A percentile compares a stretch with the other conserved stretches of the same genome.
Evolutionary conservation across 257 asterid species (phyloP).

Genomic region (Fraxinus anomala): DNA sequence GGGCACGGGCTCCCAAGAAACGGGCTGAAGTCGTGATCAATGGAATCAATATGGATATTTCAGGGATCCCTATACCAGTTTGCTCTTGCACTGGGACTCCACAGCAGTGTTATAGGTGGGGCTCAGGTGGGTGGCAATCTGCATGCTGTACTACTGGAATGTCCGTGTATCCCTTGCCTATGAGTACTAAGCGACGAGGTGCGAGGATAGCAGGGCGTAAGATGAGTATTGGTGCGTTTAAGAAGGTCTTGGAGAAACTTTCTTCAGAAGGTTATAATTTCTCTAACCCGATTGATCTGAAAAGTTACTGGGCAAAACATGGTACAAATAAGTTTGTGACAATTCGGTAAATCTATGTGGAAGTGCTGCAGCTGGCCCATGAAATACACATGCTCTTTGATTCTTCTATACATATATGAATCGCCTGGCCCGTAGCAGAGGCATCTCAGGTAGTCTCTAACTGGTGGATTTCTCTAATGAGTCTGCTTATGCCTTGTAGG

Average conservation of each 20-base stretch:
- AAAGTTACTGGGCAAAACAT: constrained; percentile 88
- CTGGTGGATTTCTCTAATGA: constrained; percentile 40
- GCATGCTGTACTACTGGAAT: constrained; percentile 80
- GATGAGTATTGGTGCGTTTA: constrained; percentile 93
- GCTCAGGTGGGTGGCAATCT: constrained; percentile 96
- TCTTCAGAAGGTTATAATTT: constrained; percentile 70
- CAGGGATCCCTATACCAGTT: constrained; percentile 70
- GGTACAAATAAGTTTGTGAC: constrained; percentile 94
- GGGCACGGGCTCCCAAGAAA: constrained; percentile 73
- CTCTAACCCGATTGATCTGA: constrained; percentile 71
- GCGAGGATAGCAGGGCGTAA: constrained; percentile 88
- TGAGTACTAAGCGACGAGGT: constrained; percentile 80
- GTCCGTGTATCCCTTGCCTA: constrained; percentile 75
- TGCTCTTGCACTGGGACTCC: constrained; percentile 86
- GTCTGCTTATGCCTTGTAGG: constrained; percentile 34
- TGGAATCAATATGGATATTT: constrained; percentile 71
- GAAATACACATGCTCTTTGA: constrained; percentile 33
- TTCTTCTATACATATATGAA: constrained; percentile 63
- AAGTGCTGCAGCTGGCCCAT: constrained; percentile 33
- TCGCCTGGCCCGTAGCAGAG: constrained; percentile 42
- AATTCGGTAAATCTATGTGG: constrained; percentile 50
- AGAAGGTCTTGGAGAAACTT: constrained; percentile 80
- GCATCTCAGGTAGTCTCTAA: constrained; percentile 54
- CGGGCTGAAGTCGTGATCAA: constrained; percentile 75
- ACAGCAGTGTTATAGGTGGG: constrained; percentile 92